Base-by-base conservation (phyloP, 371 early-diverging fungal genomes). In the Mucor saturninus region DNA sequence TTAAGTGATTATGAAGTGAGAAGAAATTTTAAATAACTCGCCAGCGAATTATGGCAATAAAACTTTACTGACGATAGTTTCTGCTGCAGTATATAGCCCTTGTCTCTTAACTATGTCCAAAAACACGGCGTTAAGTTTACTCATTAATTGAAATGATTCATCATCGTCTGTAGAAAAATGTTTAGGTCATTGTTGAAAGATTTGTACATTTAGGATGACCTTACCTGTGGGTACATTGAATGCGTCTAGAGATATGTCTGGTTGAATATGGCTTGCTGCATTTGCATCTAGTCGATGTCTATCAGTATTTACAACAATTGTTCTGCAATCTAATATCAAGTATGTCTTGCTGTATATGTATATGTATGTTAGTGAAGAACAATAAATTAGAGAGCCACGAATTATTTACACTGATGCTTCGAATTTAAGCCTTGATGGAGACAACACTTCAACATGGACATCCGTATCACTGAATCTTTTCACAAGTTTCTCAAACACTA, bases 311-410 rank as follows among this genome's bases (percentile, higher is more conserved):
- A 35, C 48, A 14, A 28, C 11, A 4, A 42, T 37, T 2, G 45
- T 62, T 3, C 46, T 63, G 72, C 75, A 75, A 8, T 61, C 53
- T 21, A 75, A 43, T 4, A 53, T 29, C n/a, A 43, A 48, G 28
- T 8, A 29, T 2, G 45, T 26, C 14, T 26, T 28, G 4, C 35
- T 31, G 4, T 61, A 6, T 35, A 35, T 6, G 35, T 21, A 21
- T 21, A 21, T 21, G 21, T 21, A 21, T 21, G 35, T 35, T 35
- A 35, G 35, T 35, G 8, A 35, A 35, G 35, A 35, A 8, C 1
- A 35, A 0, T 35, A 35, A 35, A 35, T 6, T 8, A 35, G 35
- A 35, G 35, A 6, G 35, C 8, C 0, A 21, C 4, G 35, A 35
- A 6, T 8, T 6, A 6, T 35, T 35, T 35, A 35, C 35, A 35